phyloP scores from a whole-genome alignment of 345 rosid genomes.

The Populus tremula region DNA sequence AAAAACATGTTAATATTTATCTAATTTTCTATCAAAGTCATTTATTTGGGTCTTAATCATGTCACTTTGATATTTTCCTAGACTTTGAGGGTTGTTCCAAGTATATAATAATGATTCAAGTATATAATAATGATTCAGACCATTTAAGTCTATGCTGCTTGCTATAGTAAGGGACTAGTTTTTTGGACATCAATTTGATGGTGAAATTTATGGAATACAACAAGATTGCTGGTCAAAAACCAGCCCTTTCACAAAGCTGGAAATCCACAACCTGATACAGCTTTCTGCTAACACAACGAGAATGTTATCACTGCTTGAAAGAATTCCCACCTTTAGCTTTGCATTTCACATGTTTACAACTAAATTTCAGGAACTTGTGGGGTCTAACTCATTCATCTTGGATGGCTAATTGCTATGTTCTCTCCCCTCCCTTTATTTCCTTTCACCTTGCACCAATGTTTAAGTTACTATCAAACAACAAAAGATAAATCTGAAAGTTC shows the following conservation, averaged over 20 bases:
- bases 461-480: not conserved
- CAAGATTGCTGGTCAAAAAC: not conserved
- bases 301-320: not conserved
- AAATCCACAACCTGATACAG: not conserved
- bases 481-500: not conserved
- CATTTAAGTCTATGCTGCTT: not conserved
- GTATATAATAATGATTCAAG: too few relatives aligned
- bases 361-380: not conserved
- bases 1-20: too few relatives aligned
- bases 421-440: not conserved
- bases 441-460: not conserved
- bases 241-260: not conserved
- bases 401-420: not conserved
- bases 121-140: too few relatives aligned
- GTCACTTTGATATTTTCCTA: too few relatives aligned
- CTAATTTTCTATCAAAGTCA: too few relatives aligned
- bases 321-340: too few relatives aligned
- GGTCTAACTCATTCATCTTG: not conserved
- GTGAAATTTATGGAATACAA: not conserved
- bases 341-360: too few relatives aligned
- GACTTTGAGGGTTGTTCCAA: too few relatives aligned
- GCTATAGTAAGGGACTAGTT: not conserved
- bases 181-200: not conserved
- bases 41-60: too few relatives aligned
- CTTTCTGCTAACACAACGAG: not conserved